phyloP scores from a whole-genome alignment of 2,329 filamentous ascomycete species.

The Pyrenophora tritici-repentis region DNA sequence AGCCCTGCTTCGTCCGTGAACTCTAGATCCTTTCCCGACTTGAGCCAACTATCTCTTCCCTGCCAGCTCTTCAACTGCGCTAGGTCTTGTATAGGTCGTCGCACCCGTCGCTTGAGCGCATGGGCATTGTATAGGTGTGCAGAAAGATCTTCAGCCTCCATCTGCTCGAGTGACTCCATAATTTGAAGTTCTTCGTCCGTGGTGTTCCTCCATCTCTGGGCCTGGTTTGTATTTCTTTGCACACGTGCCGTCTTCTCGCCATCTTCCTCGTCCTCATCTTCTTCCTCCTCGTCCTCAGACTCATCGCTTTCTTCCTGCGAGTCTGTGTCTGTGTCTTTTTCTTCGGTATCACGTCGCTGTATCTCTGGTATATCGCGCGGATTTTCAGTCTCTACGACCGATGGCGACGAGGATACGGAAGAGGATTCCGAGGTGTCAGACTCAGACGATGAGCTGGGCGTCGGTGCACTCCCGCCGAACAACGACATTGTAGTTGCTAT shows the following conservation, averaged over 20 bases:
- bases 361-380: slow-evolving; percentile 16
- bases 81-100: slow-evolving; percentile 20
- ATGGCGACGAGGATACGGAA: slow-evolving; percentile 11
- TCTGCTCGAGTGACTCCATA: slow-evolving; percentile 65
- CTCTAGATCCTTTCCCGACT: slow-evolving; percentile 33
- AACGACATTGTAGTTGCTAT: slow-evolving; percentile 44
- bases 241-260: slow-evolving; percentile 47
- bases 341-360: slow-evolving; percentile 14
- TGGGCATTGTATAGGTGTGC: slow-evolving; percentile 81
- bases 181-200: slow-evolving; percentile 68
- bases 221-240: slow-evolving; percentile 73
- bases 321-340: slow-evolving; percentile 23
- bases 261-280: slow-evolving; percentile 10
- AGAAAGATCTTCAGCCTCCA: slow-evolving; percentile 69
- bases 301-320: slow-evolving; percentile 18
- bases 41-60: slow-evolving; percentile 50
- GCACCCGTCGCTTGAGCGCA: slow-evolving; percentile 63
- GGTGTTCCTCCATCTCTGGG: slow-evolving; percentile 68
- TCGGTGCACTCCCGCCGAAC: slow-evolving; percentile 36
- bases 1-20: slow-evolving; percentile 34
- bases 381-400: slow-evolving; percentile 1
- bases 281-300: slow-evolving; percentile 9
- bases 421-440: slow-evolving; percentile 13
- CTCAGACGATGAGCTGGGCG: slow-evolving; percentile 19
- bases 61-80: slow-evolving; percentile 40